These are phyloP conservation scores for Emergomyces africanus DNA, from an alignment of 2,329 filamentous ascomycete species.

Conservation along the genomic window DNA sequence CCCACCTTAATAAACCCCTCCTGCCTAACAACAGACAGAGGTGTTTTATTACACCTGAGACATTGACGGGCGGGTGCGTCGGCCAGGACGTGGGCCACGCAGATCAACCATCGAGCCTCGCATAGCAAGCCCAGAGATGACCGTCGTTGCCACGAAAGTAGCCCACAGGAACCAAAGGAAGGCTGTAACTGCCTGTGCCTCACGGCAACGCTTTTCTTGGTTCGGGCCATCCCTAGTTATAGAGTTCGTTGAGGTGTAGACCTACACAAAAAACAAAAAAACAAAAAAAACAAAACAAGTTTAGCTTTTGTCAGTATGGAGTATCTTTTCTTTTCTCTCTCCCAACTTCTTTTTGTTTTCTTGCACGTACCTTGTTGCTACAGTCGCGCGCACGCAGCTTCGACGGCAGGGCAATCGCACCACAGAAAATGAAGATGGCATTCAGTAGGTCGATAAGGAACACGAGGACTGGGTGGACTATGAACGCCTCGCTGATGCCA, in stretches of 20 bases:
- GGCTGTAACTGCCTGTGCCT: conserved; percentile 38
- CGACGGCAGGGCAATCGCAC: conserved; percentile 37
- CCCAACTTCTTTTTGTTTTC: neutral
- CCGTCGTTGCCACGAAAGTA: conserved; percentile 29
- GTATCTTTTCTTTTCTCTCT: too few species aligned
- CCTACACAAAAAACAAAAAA: conserved; percentile 13
- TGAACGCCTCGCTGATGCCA: conserved; percentile 27
- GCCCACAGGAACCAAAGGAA: conserved; percentile 42
- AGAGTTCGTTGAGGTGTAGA: conserved; percentile 30
- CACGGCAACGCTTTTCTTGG: conserved; percentile 33
- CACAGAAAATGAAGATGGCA: conserved; percentile 35
- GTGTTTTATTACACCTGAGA: conserved; percentile 9
- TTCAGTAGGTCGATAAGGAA: conserved; percentile 36
- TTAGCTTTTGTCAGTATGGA: neutral
- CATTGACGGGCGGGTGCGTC: conserved; percentile 9
- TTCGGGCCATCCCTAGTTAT: conserved; percentile 33
- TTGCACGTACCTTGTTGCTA: conserved; percentile 29
- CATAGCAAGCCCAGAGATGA: conserved; percentile 25
- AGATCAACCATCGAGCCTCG: conserved; percentile 2
- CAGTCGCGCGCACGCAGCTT: conserved; percentile 34
- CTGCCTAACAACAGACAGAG: neutral
- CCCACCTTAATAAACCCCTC: neutral
- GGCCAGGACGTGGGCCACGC: conserved; percentile 6
- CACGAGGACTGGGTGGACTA: conserved; percentile 31
- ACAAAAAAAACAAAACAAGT: neutral